Percentiles rank a stretch among this genome's conserved stretches.
These are phyloP conservation scores for Gossypium gossypioides DNA, from an alignment of 441 rosid species.

Conservation along the genomic window DNA sequence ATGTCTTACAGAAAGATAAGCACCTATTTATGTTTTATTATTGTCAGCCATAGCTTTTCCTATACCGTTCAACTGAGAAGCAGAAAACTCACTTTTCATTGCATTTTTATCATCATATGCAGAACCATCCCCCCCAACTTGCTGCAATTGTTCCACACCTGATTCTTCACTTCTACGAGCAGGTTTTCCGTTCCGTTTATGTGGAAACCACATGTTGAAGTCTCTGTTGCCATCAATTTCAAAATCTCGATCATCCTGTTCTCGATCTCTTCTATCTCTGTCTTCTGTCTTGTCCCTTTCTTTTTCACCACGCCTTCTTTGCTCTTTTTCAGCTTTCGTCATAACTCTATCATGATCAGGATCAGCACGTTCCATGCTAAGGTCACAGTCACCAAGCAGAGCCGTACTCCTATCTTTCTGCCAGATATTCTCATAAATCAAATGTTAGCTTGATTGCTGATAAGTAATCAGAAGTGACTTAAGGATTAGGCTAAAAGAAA, in stretches of 20 bases:
- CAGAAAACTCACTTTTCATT: constrained; percentile 36
- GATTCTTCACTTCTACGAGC: constrained; percentile 30
- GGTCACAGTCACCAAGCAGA: constrained; percentile 46
- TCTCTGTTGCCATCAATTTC: constrained; percentile 58
- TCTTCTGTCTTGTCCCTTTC: constrained; percentile 68
- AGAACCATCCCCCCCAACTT: constrained; percentile 52
- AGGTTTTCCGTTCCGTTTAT: constrained; percentile 30
- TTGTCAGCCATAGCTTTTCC: background rate
- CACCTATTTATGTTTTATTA: background rate
- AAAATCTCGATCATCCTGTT: constrained; percentile 47
- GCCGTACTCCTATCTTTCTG: constrained; percentile 64
- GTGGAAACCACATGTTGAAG: constrained; percentile 41
- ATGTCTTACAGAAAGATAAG: background rate
- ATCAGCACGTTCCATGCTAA: constrained; percentile 51
- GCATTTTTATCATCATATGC: constrained; percentile 59
- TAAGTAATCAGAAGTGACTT: constrained; percentile 9
- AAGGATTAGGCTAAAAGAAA: constrained; percentile 22
- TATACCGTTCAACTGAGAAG: constrained; percentile 4
- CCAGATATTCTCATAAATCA: constrained; percentile 21
- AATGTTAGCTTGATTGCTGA: constrained; percentile 20
- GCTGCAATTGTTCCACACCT: constrained; percentile 45
- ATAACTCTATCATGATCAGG: constrained; percentile 45
- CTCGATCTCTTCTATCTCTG: constrained; percentile 48
- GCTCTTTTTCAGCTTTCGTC: constrained; percentile 62
- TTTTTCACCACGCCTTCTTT: constrained; percentile 55